Conservation (phyloP, 140 eudicot species). For the Oenanthe javanica region DNA sequence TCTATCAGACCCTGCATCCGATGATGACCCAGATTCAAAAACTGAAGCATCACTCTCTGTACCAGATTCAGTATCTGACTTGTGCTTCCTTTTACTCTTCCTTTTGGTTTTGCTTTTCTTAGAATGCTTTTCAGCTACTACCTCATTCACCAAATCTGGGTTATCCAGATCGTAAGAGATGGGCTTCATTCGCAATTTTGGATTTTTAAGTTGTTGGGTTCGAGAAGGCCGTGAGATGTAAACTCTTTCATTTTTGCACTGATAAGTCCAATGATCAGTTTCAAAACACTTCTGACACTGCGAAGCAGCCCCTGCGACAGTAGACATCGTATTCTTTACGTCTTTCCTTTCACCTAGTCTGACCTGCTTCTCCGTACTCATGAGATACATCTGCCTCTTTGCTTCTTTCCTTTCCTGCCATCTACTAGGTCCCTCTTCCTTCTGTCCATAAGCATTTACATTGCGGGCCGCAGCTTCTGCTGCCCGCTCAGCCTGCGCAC, state of each 20-base stretch:
- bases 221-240: slow-evolving; percentile 61
- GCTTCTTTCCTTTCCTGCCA: slow-evolving; percentile 99
- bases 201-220: slow-evolving; percentile 52
- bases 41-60: slow-evolving; percentile 66
- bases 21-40: slow-evolving; percentile 57
- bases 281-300: slow-evolving; percentile 82
- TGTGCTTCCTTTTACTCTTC: slow-evolving; percentile 73
- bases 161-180: slow-evolving; percentile 37
- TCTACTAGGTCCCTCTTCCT: slow-evolving; percentile 99
- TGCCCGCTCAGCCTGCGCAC: slow-evolving; percentile 97
- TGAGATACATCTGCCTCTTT: slow-evolving; percentile 86
- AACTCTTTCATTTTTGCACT: slow-evolving; percentile 70
- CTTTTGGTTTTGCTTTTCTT: slow-evolving; percentile 45
- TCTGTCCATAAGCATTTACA: slow-evolving; percentile 95
- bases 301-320: slow-evolving; percentile 22
- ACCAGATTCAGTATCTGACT: slow-evolving; percentile 53
- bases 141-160: slow-evolving; percentile 33
- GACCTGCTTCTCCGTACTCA: slow-evolving; percentile 92
- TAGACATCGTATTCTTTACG: slow-evolving; percentile 22
- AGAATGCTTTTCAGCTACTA: slow-evolving; percentile 33
- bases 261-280: slow-evolving; percentile 86
- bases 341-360: slow-evolving; percentile 76
- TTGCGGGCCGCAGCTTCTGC: slow-evolving; percentile 88
- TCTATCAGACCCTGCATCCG: slow-evolving; percentile 59
- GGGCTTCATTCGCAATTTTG: slow-evolving; percentile 52